These are phyloP conservation scores for Coemansia sp. DNA, from an alignment of 192 early-diverging fungal genomes.

Conservation along the genomic window DNA sequence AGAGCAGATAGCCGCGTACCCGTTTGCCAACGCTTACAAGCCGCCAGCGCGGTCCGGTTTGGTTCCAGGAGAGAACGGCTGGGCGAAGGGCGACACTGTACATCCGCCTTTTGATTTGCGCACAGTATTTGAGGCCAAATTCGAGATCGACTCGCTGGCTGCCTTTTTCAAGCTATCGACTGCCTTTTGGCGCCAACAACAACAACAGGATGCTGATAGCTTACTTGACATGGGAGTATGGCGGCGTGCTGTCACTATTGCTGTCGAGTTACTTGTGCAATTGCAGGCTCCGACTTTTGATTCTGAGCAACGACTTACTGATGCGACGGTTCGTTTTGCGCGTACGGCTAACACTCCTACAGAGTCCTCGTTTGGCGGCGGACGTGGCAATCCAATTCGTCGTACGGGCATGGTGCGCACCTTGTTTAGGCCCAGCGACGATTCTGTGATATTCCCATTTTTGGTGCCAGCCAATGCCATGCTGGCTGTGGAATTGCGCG, in stretches of 20 bases:
- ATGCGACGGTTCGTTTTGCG: conserved; percentile 42
- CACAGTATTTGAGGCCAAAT: conserved; percentile 65
- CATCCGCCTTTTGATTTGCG: conserved; percentile 42
- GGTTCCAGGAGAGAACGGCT: conserved; percentile 23
- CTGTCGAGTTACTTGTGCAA: conserved; percentile 41
- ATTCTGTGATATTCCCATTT: conserved; percentile 62
- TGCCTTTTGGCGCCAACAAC: conserved; percentile 49
- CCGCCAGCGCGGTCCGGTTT: conserved; percentile 45
- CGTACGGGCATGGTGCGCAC: conserved; percentile 55
- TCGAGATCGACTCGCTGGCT: conserved; percentile 65
- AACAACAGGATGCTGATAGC: neutral
- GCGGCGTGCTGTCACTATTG: conserved; percentile 44
- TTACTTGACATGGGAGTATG: conserved; percentile 34
- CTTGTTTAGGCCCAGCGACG: conserved; percentile 65
- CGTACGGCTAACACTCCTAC: conserved; percentile 32
- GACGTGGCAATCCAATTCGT: conserved; percentile 45
- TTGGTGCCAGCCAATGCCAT: conserved; percentile 67
- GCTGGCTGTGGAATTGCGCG: conserved; percentile 60
- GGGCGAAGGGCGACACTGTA: conserved; percentile 47
- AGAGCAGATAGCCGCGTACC: conserved; percentile 36
- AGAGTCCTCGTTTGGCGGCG: conserved; percentile 50
- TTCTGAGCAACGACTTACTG: conserved; percentile 15
- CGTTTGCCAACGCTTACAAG: conserved; percentile 66
- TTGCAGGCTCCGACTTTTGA: conserved; percentile 57
- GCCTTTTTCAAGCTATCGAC: conserved; percentile 62